Conservation (phyloP, 257 asterid species). For the Lycium ferocissimum region DNA sequence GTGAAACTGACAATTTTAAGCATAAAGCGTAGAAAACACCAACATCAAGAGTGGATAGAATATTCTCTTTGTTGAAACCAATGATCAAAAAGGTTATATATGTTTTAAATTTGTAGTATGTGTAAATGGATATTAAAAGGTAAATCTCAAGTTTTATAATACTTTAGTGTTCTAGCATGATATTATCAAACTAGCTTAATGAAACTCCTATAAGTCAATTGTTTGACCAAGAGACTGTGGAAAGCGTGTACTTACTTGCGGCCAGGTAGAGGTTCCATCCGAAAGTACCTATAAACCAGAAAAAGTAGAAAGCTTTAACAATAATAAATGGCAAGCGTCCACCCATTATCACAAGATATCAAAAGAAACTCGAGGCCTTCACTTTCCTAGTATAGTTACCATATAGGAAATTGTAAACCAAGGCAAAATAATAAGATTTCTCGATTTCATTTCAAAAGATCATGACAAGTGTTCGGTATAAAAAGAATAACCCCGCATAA, state of each 20-base stretch:
- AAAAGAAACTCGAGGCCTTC: constrained; percentile 8
- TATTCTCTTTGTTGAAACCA: constrained; percentile 3
- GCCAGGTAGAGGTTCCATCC: constrained; percentile 95
- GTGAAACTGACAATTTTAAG: neutral
- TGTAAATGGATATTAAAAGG: constrained; percentile 15
- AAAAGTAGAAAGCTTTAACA: constrained; percentile 27
- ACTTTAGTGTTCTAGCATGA: neutral
- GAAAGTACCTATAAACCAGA: constrained; percentile 72
- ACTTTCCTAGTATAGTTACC: neutral
- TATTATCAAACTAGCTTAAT: neutral
- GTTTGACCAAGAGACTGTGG: constrained; percentile 11
- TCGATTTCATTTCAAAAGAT: constrained; percentile 20
- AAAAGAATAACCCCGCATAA: constrained; percentile 22
- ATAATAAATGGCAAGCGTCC: neutral
- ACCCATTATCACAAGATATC: constrained; percentile 9
- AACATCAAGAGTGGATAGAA: neutral
- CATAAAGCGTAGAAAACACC: neutral
- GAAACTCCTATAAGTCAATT: constrained; percentile 11
- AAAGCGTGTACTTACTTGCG: constrained; percentile 73
- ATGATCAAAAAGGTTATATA: neutral
- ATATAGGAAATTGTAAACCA: neutral
- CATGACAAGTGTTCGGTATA: neutral
- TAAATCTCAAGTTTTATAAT: neutral
- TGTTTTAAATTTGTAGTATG: neutral
- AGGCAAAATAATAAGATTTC: neutral